phyloP scores from a whole-genome alignment of 768 basidiomycete species.

The Boletus vermiculosoides region DNA sequence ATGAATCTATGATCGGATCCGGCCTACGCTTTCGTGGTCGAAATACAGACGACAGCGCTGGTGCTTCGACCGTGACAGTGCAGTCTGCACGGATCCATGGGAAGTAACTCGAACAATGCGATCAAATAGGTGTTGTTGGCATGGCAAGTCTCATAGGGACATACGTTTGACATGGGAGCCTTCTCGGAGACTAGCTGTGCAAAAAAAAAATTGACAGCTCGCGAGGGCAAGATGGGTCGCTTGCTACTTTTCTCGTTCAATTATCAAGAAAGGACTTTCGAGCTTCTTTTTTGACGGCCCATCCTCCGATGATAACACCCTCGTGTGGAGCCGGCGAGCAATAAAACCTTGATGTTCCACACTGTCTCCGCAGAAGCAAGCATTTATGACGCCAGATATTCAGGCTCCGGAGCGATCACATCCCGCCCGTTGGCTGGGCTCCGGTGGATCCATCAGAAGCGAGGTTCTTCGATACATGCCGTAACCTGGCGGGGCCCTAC shows the following conservation, averaged over 20 bases:
- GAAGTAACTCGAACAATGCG: neutral
- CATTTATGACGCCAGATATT: neutral
- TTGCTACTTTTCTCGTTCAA: neutral
- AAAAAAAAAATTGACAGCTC: neutral
- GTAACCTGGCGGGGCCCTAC: neutral
- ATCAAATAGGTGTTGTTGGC: neutral
- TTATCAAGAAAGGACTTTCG: neutral
- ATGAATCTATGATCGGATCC: neutral
- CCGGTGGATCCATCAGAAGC: neutral
- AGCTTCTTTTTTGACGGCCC: neutral
- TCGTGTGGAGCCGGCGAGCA: neutral
- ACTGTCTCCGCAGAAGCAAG: conserved; percentile 1
- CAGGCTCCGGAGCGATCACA: conserved; percentile 1
- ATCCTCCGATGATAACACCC: neutral
- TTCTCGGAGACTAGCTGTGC: neutral
- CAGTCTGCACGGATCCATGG: neutral
- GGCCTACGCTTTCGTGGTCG: neutral
- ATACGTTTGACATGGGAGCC: neutral
- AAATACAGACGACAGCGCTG: neutral
- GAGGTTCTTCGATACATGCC: neutral
- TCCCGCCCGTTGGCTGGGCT: neutral
- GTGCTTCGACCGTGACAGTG: neutral
- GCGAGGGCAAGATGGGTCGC: neutral
- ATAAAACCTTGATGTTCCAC: neutral
- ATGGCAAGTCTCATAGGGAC: neutral